Percentiles rank a stretch among this genome's conserved stretches.
Conservation (phyloP, 2,329 filamentous ascomycete species). For the Claviceps spartinae region DNA sequence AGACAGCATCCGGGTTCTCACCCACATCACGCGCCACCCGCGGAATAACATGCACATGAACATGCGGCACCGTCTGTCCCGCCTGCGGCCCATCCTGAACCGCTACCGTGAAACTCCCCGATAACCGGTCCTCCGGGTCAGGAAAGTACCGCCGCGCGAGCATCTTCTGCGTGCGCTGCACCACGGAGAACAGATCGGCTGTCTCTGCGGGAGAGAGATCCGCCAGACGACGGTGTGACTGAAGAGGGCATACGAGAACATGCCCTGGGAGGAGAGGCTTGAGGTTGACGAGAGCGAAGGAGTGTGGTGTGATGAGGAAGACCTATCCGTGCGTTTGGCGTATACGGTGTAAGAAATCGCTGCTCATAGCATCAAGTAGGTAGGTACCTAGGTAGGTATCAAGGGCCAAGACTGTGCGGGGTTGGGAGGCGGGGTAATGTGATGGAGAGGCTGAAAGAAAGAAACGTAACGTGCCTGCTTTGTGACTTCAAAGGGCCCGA, state of each 20-base stretch:
- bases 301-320: slow-evolving; percentile 68
- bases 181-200: slow-evolving; percentile 71
- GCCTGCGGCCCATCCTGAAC: slow-evolving; percentile 87
- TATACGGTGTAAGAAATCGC: no score
- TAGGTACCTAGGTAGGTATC: no score
- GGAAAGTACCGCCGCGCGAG: slow-evolving; percentile 46
- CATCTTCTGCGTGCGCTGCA: slow-evolving; percentile 69
- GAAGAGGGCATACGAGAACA: slow-evolving; percentile 72
- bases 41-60: slow-evolving; percentile 87
- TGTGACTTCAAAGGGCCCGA: slow-evolving; percentile 66
- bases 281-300: slow-evolving; percentile 86
- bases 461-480: slow-evolving; percentile 40
- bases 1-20: slow-evolving; percentile 51
- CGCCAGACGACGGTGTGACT: slow-evolving; percentile 55
- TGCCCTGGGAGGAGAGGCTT: slow-evolving; percentile 90
- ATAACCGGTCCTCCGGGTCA: slow-evolving; percentile 25
- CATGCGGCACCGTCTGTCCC: slow-evolving; percentile 86
- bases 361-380: no score
- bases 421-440: not conserved
- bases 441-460: not conserved
- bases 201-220: slow-evolving; percentile 62
- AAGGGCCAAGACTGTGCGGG: no score
- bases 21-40: slow-evolving; percentile 40
- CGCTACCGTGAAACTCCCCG: slow-evolving; percentile 77
- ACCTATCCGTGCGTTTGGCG: slow-evolving; percentile 39